Conservation (phyloP, 441 rosid genomes). For the Sinapis alba region DNA sequence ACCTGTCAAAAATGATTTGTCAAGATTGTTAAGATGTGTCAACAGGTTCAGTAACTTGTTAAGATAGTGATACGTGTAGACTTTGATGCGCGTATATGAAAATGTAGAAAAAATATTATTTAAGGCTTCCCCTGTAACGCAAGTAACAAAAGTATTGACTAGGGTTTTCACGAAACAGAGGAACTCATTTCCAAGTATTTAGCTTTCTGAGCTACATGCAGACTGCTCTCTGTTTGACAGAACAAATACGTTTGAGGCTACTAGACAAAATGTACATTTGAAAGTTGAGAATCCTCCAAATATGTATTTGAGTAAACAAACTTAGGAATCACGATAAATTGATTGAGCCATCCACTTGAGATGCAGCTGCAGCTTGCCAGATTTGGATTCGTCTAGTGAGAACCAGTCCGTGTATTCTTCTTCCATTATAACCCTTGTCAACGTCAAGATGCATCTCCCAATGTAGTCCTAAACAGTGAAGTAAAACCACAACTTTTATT, state of each 20-base stretch:
- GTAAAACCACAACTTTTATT: neutral
- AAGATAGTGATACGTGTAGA: neutral
- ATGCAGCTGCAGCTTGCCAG: conserved; percentile 65
- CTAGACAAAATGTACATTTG: conserved; percentile 34
- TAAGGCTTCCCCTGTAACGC: neutral
- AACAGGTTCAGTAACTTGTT: neutral
- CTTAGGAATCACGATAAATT: conserved; percentile 77
- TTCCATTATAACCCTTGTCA: conserved; percentile 79
- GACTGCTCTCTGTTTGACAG: conserved; percentile 18
- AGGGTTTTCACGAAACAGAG: neutral
- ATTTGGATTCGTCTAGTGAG: conserved; percentile 64
- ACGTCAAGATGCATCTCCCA: conserved; percentile 84
- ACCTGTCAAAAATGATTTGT: conserved; percentile 3
- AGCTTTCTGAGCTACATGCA: conserved; percentile 6
- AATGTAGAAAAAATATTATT: neutral
- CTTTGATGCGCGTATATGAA: neutral
- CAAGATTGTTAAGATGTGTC: neutral
- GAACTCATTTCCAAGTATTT: conserved; percentile 12
- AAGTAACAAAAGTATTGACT: conserved; percentile 5
- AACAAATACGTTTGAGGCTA: conserved; percentile 17
- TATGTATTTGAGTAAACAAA: neutral
- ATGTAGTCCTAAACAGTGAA: conserved; percentile 69
- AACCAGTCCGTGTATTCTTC: conserved; percentile 78
- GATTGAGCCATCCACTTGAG: conserved; percentile 96
- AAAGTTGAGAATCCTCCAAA: conserved; percentile 22